Conservation (phyloP, 2,329 filamentous ascomycete genomes). For the Chrysosphaeria jannelii region DNA sequence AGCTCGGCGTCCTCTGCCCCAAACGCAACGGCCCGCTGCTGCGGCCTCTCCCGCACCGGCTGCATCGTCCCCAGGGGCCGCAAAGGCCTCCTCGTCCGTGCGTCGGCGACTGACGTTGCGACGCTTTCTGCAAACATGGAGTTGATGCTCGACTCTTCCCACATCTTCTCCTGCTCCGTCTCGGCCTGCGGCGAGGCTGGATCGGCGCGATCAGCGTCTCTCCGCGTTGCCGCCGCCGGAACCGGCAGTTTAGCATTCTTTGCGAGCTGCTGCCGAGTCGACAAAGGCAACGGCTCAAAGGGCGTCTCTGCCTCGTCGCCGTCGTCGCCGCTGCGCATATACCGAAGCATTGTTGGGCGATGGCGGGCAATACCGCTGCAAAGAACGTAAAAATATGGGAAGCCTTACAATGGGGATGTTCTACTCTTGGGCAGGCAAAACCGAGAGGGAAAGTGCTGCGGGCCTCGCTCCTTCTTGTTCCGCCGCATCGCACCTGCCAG, state of each 20-base stretch:
- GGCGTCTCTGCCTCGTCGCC: background rate
- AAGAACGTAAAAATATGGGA: no score
- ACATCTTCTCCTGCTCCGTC: slow-evolving; percentile 7
- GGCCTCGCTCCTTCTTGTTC: no score
- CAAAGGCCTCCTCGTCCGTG: slow-evolving; percentile 1
- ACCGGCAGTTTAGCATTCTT: slow-evolving; percentile 10
- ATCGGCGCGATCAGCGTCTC: slow-evolving; percentile 7
- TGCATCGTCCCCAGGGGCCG: background rate
- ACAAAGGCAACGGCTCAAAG: slow-evolving; percentile 4
- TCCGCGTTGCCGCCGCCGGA: slow-evolving; percentile 8
- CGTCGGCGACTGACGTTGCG: slow-evolving; percentile 1
- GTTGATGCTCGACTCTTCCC: slow-evolving; percentile 11
- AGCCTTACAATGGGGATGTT: no score
- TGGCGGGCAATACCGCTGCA: no score
- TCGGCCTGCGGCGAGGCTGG: slow-evolving; percentile 1
- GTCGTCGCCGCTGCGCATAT: slow-evolving; percentile 5
- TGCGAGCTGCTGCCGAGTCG: slow-evolving; percentile 6
- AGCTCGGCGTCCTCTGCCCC: no score
- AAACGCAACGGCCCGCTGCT: background rate
- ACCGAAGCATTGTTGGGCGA: slow-evolving; percentile 6
- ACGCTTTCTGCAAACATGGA: slow-evolving; percentile 7
- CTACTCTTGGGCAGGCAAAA: no score
- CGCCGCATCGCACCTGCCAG: no score
- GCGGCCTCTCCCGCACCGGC: slow-evolving; percentile 4
- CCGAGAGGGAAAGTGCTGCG: no score